Evolutionary conservation across 2,329 filamentous ascomycete genomes (phyloP).

Genomic region (Fusarium foetens): DNA sequence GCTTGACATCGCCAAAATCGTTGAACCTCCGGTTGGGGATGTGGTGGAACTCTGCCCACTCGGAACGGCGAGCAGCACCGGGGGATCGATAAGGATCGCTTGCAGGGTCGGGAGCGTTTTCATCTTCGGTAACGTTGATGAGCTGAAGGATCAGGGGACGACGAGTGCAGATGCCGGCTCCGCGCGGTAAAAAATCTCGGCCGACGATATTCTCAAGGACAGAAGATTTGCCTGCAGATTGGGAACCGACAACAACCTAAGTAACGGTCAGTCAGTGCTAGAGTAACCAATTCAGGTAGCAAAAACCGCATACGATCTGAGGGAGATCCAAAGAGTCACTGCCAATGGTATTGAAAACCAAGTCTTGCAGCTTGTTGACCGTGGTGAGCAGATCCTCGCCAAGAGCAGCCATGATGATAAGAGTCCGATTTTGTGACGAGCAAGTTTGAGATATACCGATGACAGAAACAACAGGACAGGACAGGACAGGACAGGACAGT

Average conservation of each 20-base stretch:
- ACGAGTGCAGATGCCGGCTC: constrained; percentile 95
- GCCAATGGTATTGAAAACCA: constrained; percentile 99
- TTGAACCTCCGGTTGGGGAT: constrained; percentile 88
- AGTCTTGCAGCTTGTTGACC: constrained; percentile 97
- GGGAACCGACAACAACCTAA: constrained; percentile 96
- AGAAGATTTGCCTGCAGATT: constrained; percentile 98
- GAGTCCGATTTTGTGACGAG: constrained; percentile 28
- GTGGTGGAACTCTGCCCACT: constrained; percentile 97
- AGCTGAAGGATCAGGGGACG: constrained; percentile 95
- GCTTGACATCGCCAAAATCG: constrained; percentile 92
- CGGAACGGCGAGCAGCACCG: constrained; percentile 71
- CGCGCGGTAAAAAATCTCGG: constrained; percentile 94
- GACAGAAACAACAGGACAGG: constrained; percentile 24
- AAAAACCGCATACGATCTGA: constrained; percentile 81
- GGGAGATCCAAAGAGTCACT: constrained; percentile 97
- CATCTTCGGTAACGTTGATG: constrained; percentile 92
- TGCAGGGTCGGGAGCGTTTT: constrained; percentile 70
- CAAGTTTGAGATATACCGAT: constrained; percentile 17
- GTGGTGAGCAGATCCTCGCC: constrained; percentile 94
- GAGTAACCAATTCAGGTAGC: constrained; percentile 21
- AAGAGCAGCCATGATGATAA: constrained; percentile 81
- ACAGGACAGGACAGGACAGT: constrained; percentile 21
- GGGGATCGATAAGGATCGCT: constrained; percentile 81
- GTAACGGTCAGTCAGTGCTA: constrained; percentile 30
- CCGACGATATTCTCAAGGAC: constrained; percentile 99